These are phyloP conservation scores for Cercospora sojina DNA, from an alignment of 2,329 filamentous ascomycete species.

Conservation along the genomic window DNA sequence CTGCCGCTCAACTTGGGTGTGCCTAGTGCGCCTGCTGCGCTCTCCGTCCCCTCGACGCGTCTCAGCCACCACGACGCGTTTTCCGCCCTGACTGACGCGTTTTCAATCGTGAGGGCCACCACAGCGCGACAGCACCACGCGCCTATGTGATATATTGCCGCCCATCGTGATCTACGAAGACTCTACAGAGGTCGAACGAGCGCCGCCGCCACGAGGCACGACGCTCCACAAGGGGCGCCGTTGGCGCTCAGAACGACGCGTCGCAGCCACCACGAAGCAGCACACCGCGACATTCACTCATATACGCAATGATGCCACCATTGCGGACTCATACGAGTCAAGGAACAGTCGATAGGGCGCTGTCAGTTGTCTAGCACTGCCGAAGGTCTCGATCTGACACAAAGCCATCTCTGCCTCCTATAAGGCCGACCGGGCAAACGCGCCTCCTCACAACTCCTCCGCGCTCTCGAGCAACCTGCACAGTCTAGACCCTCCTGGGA, in stretches of 20 bases:
- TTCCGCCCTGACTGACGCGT: not conserved
- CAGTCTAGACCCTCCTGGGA: too few species aligned
- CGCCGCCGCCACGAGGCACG: too few species aligned
- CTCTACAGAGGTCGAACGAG: not conserved
- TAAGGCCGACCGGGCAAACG: not conserved
- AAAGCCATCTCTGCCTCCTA: not conserved
- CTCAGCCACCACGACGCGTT: not conserved
- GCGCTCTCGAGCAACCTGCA: too few species aligned
- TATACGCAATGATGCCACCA: not conserved
- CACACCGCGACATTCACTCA: not conserved
- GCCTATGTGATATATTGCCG: not conserved
- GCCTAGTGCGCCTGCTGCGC: not conserved
- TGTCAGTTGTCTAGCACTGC: not conserved
- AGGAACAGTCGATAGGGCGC: not conserved
- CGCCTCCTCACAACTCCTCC: not conserved
- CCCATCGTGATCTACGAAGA: not conserved
- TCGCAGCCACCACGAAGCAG: not conserved
- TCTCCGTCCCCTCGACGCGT: not conserved
- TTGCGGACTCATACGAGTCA: not conserved
- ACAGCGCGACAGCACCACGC: not conserved
- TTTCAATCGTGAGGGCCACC: not conserved
- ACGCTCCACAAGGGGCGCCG: too few species aligned
- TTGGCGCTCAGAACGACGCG: too few species aligned
- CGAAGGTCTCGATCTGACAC: not conserved
- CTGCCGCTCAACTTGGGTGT: not conserved